These are phyloP conservation scores for Prillingera fragicola DNA, from an alignment of 1,284 basidiomycete species.

Conservation along the genomic window DNA sequence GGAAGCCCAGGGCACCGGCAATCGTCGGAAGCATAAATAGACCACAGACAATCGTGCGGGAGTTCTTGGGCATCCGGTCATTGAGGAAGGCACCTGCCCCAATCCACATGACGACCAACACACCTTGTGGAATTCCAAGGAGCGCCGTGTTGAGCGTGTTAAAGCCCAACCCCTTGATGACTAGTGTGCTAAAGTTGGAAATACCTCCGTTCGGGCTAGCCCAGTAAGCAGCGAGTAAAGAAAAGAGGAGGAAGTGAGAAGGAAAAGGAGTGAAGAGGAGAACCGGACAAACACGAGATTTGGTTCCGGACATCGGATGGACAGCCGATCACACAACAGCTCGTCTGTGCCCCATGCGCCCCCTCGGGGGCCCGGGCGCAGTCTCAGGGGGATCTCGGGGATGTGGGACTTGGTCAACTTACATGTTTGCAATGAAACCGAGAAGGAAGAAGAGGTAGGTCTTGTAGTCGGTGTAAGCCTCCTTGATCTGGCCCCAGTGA, in stretches of 20 bases:
- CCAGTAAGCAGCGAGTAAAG: conserved; percentile 33
- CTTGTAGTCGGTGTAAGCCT: conserved; percentile 38
- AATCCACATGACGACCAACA: conserved; percentile 45
- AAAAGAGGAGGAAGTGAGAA: too few relatives aligned
- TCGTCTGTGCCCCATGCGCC: too few relatives aligned
- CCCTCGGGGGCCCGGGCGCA: too few relatives aligned
- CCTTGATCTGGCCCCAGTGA: conserved; percentile 47
- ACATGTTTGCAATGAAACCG: conserved; percentile 42
- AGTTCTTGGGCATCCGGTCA: conserved; percentile 40
- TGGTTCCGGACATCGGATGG: too few relatives aligned
- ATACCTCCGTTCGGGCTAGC: conserved; percentile 44
- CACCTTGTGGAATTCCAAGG: conserved; percentile 46
- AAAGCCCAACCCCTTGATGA: conserved; percentile 44
- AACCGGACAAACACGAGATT: too few relatives aligned
- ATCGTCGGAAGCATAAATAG: conserved; percentile 48
- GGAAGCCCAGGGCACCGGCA: conserved; percentile 45
- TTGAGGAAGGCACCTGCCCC: conserved; percentile 37
- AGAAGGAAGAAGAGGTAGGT: conserved; percentile 40
- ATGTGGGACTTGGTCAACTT: not conserved
- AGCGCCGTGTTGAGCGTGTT: conserved; percentile 42
- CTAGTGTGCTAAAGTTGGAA: conserved; percentile 43
- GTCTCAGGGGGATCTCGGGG: too few relatives aligned
- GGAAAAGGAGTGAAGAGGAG: too few relatives aligned
- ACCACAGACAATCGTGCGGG: conserved; percentile 36
- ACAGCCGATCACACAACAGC: too few relatives aligned